Base-by-base conservation (phyloP, 108 stramenopile genomes). In the Seminavis robusta region DNA sequence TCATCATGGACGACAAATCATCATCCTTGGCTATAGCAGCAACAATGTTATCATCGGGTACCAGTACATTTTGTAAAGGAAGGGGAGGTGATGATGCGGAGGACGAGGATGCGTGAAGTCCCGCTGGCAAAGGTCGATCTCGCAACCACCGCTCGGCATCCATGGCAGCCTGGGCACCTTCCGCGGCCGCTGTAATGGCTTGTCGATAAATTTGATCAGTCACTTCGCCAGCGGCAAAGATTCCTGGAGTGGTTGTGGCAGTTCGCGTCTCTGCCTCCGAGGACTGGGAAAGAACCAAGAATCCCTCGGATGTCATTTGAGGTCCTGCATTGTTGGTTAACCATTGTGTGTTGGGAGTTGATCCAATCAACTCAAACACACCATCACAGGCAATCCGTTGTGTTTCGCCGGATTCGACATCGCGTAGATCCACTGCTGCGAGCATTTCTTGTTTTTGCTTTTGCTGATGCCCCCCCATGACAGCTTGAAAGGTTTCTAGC, bases 221-320 rank as follows among this genome's bases (percentile, higher is more conserved):
- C 19, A 93, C 92, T 62, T 95, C 95, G 7, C 95, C 95, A 17
- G 86, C 90, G 0, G 95, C 93, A 74, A 94, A 95, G 36, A 94
- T 75, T 32, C 95, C 95, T 17, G 79, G 76, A 21, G 92, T 63
- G 23, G 83, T 85, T 24, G 70, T 65, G 8, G 89, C 81, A 19
- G 83, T 69, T 48, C 47, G 26, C 8, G 48, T 69, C 50, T 47
- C 26, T 15, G 58, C 47, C 34, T 59, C 52, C 27, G 13, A 17
- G 3, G 10, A 38, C 51, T 27, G 34, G 15, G n/a, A 17, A 17
- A 42, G 38, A 28, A 9, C 16, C 2, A 8, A 93, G 59, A 48
- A 13, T 28, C n/a, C n/a, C n/a, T n/a, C n/a, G n/a, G n/a, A n/a
- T n/a, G n/a, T n/a, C n/a, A n/a, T n/a, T n/a, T 26, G n/a, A 15